phyloP scores from a whole-genome alignment of 1,284 basidiomycete genomes.

The Exsudoporus floridanus region DNA sequence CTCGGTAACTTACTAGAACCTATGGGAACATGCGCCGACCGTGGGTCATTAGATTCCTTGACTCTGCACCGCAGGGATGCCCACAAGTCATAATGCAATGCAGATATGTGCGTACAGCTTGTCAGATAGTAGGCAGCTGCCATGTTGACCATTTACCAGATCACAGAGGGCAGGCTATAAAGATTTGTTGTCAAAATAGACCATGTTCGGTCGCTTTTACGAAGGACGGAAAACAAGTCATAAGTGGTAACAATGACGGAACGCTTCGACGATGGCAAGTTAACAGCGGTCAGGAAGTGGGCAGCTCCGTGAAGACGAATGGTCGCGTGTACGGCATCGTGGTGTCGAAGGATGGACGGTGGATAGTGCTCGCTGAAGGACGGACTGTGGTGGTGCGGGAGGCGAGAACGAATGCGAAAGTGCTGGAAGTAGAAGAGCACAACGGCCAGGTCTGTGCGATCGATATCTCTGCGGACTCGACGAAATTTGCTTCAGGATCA shows the following conservation, averaged over 20 bases:
- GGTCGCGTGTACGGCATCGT: background rate
- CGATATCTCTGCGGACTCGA: slow-evolving; percentile 3
- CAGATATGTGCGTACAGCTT: background rate
- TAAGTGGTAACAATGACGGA: background rate
- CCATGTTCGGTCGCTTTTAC: background rate
- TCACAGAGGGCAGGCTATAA: background rate
- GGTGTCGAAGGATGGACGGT: slow-evolving; percentile 1
- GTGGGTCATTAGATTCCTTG: too few species aligned
- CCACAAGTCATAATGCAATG: background rate
- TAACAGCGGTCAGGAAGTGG: background rate
- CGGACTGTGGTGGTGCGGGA: background rate
- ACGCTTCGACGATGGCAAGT: background rate
- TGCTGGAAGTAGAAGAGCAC: background rate
- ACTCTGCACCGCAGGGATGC: background rate
- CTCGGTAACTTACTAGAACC: too few species aligned
- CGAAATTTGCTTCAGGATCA: slow-evolving; percentile 5
- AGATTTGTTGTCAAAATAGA: background rate
- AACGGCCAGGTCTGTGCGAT: background rate
- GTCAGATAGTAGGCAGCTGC: background rate
- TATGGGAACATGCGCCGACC: background rate
- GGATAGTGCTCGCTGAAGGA: slow-evolving; percentile 1
- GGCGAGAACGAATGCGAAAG: background rate
- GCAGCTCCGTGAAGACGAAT: background rate
- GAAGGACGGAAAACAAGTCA: background rate
- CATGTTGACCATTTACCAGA: background rate